phyloP scores from a whole-genome alignment of 1,284 basidiomycete species.

The Ceratorhiza oryzae-sativae region DNA sequence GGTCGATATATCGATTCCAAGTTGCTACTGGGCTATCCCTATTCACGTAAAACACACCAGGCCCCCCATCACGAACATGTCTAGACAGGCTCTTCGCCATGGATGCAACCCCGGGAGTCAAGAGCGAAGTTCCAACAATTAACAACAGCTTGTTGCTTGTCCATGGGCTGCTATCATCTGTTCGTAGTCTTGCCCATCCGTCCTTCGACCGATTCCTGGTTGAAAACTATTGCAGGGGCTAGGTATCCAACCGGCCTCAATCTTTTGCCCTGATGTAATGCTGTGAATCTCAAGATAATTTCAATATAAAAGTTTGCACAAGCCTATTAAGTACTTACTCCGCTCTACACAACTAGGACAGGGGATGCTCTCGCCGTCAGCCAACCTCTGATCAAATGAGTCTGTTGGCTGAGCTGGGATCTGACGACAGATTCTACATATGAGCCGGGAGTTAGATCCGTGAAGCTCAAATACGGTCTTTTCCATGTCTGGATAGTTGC shows the following conservation, averaged over 20 bases:
- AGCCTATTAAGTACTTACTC: background rate
- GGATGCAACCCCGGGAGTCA: background rate
- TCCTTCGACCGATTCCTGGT: background rate
- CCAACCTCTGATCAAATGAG: background rate
- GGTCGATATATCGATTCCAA: background rate
- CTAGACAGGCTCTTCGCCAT: background rate
- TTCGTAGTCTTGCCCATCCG: background rate
- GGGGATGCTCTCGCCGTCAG: background rate
- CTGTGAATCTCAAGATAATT: background rate
- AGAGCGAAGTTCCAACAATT: constrained; percentile 4
- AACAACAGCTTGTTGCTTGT: background rate
- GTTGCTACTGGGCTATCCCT: background rate
- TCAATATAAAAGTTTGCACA: background rate
- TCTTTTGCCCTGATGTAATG: background rate
- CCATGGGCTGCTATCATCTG: background rate
- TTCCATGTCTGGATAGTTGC: background rate
- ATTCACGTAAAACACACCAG: constrained; percentile 11
- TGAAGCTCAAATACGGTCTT: background rate
- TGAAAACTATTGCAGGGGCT: background rate
- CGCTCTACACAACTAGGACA: background rate
- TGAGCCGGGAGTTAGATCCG: background rate
- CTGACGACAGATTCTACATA: background rate
- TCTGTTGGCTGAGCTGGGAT: background rate
- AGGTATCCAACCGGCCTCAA: background rate
- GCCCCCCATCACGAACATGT: background rate